Evolutionary conservation across 768 basidiomycete genomes (phyloP).

Genomic region (Leccinum sublutescens): DNA sequence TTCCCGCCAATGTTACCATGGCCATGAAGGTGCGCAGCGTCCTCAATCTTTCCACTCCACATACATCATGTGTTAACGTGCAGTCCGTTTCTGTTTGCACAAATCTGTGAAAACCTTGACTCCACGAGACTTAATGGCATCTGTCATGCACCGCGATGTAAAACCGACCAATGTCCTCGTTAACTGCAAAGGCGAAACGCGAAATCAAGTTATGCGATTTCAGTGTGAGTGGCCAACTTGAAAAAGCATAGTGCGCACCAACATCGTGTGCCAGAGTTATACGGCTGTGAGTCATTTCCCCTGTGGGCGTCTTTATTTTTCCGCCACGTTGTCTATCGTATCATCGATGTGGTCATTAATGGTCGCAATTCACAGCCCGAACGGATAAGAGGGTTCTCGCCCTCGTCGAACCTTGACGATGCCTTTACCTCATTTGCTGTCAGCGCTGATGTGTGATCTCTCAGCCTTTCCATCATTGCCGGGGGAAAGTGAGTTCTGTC

Average conservation of each 20-base stretch:
- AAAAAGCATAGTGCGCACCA: slow-evolving; percentile 94
- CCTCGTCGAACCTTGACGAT: slow-evolving; percentile 32
- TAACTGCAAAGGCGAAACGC: slow-evolving; percentile 62
- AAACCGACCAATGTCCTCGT: slow-evolving; percentile 95
- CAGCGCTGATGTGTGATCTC: slow-evolving; percentile 96
- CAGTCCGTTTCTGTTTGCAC: not conserved
- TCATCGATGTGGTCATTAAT: not conserved
- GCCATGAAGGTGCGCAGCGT: slow-evolving; percentile 85
- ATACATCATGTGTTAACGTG: slow-evolving; percentile 11
- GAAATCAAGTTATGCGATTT: slow-evolving; percentile 96
- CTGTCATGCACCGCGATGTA: slow-evolving; percentile 81
- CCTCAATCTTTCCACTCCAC: not conserved
- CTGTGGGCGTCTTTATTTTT: slow-evolving; percentile 30
- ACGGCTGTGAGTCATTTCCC: too few relatives aligned
- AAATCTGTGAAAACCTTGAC: slow-evolving; percentile 95
- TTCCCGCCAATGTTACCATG: slow-evolving; percentile 93
- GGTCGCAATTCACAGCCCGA: slow-evolving; percentile 62
- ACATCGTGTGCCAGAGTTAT: slow-evolving; percentile 59
- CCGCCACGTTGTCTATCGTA: slow-evolving; percentile 2
- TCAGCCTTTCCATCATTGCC: slow-evolving; percentile 87
- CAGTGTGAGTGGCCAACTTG: slow-evolving; percentile 95
- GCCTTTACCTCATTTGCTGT: slow-evolving; percentile 74
- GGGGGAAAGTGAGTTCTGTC: slow-evolving; percentile 50
- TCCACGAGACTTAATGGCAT: slow-evolving; percentile 91
- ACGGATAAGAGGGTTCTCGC: slow-evolving; percentile 90